Evolutionary conservation across 805 yeast genomes (phyloP).

Genomic region (Grigorovia transvaalensis): DNA sequence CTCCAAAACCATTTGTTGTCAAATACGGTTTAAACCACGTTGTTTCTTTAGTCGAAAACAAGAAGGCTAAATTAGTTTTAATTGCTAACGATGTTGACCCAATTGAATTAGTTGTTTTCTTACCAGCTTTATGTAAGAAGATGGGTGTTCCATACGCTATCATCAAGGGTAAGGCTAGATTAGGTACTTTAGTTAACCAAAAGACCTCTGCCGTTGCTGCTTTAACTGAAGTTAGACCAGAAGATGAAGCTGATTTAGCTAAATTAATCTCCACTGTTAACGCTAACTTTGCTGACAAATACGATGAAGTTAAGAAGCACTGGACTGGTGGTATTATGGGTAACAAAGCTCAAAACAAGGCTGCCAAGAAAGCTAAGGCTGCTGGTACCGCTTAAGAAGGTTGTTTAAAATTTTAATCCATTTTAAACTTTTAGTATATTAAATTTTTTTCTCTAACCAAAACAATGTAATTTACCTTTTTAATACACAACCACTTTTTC

Average conservation of each 20-base stretch:
- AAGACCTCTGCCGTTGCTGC: slow-evolving; percentile 97
- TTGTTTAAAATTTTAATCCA: background rate
- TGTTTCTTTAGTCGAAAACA: slow-evolving; percentile 93
- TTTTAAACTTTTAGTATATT: background rate
- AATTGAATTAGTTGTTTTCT: slow-evolving; percentile 90
- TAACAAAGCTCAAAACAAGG: slow-evolving; percentile 80
- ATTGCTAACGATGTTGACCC: slow-evolving; percentile 99
- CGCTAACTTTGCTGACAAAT: slow-evolving; percentile 87
- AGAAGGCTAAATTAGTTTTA: slow-evolving; percentile 94
- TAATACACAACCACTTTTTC: background rate
- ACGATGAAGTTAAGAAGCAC: slow-evolving; percentile 94
- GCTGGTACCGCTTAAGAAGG: slow-evolving; percentile 15
- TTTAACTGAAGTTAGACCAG: slow-evolving; percentile 86
- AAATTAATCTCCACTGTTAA: slow-evolving; percentile 86
- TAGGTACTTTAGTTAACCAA: slow-evolving; percentile 95
- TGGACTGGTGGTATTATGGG: slow-evolving; percentile 99
- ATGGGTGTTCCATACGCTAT: slow-evolving; percentile 99
- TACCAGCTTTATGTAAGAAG: slow-evolving; percentile 98
- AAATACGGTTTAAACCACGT: slow-evolving; percentile 99
- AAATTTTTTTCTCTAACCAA: background rate
- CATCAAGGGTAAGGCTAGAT: slow-evolving; percentile 97
- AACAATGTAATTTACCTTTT: background rate
- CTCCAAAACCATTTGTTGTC: slow-evolving; percentile 93
- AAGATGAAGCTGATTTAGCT: slow-evolving; percentile 91
- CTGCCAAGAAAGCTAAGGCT: slow-evolving; percentile 63